Percentiles rank a stretch among this genome's conserved stretches.
phyloP scores from a whole-genome alignment of 2,329 filamentous ascomycete species.

The Hymenoscyphus repandus region DNA sequence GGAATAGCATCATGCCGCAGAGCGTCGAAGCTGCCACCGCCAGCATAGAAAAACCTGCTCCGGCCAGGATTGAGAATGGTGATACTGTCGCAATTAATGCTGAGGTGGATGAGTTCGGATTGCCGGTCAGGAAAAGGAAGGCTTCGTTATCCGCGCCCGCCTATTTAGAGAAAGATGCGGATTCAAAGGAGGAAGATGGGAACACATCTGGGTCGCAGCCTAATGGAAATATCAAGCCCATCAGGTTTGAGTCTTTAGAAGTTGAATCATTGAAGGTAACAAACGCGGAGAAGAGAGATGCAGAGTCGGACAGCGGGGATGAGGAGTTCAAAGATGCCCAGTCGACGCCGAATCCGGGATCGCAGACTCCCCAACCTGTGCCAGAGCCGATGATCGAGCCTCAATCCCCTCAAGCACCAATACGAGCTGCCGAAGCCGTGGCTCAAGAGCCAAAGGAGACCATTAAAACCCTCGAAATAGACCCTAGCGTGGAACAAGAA shows the following conservation, averaged over 20 bases:
- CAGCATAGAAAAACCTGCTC: slow-evolving; percentile 18
- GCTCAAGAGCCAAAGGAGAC: slow-evolving; percentile 5
- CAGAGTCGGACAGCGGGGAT: slow-evolving; percentile 35
- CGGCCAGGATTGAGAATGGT: slow-evolving; percentile 4
- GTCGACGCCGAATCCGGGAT: slow-evolving; percentile 27
- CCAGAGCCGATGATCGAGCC: slow-evolving; percentile 17
- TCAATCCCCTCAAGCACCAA: slow-evolving; percentile 7
- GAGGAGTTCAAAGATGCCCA: slow-evolving; percentile 37
- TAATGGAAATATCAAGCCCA: slow-evolving; percentile 12
- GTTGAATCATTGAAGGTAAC: slow-evolving; percentile 14
- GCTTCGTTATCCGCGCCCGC: slow-evolving; percentile 26
- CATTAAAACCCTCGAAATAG: slow-evolving; percentile 9
- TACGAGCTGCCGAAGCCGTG: background rate
- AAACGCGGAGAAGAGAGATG: slow-evolving; percentile 12
- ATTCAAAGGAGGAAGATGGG: background rate
- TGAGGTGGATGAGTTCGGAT: slow-evolving; percentile 66
- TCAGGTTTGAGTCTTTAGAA: slow-evolving; percentile 1
- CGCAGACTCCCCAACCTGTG: slow-evolving; percentile 5
- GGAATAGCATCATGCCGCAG: slow-evolving; percentile 29
- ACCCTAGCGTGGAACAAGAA: slow-evolving; percentile 4
- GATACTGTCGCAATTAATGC: slow-evolving; percentile 5
- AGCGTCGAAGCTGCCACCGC: slow-evolving; percentile 19
- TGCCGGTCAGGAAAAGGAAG: slow-evolving; percentile 53
- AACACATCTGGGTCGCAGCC: background rate
- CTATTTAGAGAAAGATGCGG: slow-evolving; percentile 15